These are phyloP conservation scores for Pulveroboletus frians DNA, from an alignment of 768 basidiomycete genomes.

Conservation along the genomic window DNA sequence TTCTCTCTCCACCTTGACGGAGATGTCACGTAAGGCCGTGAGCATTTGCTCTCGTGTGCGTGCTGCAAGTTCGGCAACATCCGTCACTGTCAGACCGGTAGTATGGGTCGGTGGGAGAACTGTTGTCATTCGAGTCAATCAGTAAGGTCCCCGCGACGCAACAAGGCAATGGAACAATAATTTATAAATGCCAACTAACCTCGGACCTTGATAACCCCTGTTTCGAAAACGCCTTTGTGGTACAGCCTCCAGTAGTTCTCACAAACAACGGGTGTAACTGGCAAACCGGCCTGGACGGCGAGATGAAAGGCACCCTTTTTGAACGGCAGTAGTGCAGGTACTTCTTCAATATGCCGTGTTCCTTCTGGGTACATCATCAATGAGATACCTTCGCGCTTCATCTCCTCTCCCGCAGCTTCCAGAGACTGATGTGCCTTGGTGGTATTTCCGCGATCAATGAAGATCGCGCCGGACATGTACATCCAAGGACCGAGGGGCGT, in stretches of 20 bases:
- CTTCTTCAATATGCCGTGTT: conserved; percentile 69
- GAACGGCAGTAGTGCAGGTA: conserved; percentile 72
- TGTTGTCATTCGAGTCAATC: conserved; percentile 29
- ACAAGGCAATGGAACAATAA: not conserved
- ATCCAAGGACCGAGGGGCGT: conserved; percentile 90
- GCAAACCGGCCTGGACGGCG: conserved; percentile 84
- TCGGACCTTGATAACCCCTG: conserved; percentile 74
- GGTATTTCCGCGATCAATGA: conserved; percentile 83
- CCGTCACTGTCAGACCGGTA: conserved; percentile 57
- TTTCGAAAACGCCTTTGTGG: conserved; percentile 67
- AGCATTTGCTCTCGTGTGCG: conserved; percentile 80
- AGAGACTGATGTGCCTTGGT: conserved; percentile 70
- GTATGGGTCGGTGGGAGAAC: conserved; percentile 91
- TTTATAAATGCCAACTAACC: conserved; percentile 36
- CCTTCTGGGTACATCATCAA: conserved; percentile 98
- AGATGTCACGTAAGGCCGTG: conserved; percentile 69
- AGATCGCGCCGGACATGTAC: conserved; percentile 84
- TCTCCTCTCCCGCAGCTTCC: conserved; percentile 66
- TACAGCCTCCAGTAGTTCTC: conserved; percentile 94
- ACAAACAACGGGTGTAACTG: conserved; percentile 85
- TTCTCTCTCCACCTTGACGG: conserved; percentile 41
- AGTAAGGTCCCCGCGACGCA: not conserved
- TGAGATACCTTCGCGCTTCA: conserved; percentile 67
- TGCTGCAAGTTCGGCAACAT: conserved; percentile 61
- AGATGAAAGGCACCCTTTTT: conserved; percentile 99